Evolutionary conservation across 1,139 yeast genomes (phyloP).

Genomic region (Candida gigantensis): DNA sequence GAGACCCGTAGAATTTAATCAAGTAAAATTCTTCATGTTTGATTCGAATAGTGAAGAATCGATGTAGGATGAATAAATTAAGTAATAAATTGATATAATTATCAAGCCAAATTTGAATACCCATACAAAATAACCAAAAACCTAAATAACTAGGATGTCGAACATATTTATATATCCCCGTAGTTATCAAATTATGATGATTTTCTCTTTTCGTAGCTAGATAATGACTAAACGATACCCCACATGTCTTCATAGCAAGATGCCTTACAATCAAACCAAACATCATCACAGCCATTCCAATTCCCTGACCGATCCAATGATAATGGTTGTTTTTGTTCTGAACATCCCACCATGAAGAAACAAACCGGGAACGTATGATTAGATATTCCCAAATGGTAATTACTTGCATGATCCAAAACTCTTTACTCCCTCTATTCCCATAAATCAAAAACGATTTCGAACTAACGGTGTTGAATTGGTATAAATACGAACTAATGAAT

Average conservation of each 20-base stretch:
- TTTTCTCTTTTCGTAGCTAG: constrained; percentile 15
- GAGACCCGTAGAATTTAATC: constrained; percentile 28
- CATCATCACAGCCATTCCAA: constrained; percentile 19
- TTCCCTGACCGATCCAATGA: background rate
- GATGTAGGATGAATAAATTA: constrained; percentile 22
- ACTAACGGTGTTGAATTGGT: constrained; percentile 26
- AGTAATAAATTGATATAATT: constrained; percentile 25
- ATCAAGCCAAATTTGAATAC: constrained; percentile 31
- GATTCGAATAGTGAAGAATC: constrained; percentile 37
- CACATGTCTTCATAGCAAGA: constrained; percentile 37
- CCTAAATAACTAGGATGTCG: constrained; percentile 50
- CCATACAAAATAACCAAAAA: constrained; percentile 38
- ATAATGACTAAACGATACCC: constrained; percentile 39
- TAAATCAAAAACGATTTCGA: constrained; percentile 38
- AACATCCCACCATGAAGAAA: background rate
- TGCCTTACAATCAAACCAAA: constrained; percentile 29
- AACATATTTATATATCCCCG: constrained; percentile 30
- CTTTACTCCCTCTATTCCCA: constrained; percentile 37
- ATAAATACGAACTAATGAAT: constrained; percentile 27
- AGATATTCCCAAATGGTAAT: constrained; percentile 28
- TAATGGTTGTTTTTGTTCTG: too few relatives aligned
- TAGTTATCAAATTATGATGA: constrained; percentile 25
- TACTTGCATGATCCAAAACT: constrained; percentile 33
- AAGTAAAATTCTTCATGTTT: constrained; percentile 39
- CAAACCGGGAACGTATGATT: constrained; percentile 8